Conservation (phyloP, 2,329 filamentous ascomycete species). For the Fusarium staphyleae region DNA sequence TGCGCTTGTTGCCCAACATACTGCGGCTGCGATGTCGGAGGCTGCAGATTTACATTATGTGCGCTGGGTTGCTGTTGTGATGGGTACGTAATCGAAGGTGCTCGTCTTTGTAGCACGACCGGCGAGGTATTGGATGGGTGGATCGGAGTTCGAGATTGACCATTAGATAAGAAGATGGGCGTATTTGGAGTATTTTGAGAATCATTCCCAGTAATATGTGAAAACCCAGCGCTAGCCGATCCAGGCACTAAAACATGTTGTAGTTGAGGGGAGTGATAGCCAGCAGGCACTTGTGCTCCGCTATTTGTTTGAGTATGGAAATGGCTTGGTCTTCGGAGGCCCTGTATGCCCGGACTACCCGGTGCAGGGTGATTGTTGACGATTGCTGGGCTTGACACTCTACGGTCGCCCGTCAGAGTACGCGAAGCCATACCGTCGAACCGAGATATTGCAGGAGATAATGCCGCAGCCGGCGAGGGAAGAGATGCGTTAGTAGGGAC, state of each 20-base stretch:
- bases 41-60: slow-evolving; percentile 4
- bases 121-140: slow-evolving; percentile 7
- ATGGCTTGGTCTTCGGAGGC: slow-evolving; percentile 6
- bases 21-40: slow-evolving; percentile 5
- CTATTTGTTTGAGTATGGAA: slow-evolving; percentile 10
- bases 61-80: slow-evolving; percentile 15
- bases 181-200: slow-evolving; percentile 14
- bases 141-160: slow-evolving; percentile 3
- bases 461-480: slow-evolving; percentile 1
- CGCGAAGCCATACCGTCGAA: slow-evolving; percentile 7
- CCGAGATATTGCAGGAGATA: slow-evolving; percentile 13
- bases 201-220: slow-evolving; percentile 1
- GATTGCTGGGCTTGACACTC: slow-evolving; percentile 12
- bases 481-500: slow-evolving; percentile 9
- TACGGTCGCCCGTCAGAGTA: neutral
- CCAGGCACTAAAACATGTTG: slow-evolving; percentile 5
- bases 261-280: slow-evolving; percentile 16
- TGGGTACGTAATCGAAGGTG: slow-evolving; percentile 22
- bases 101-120: slow-evolving; percentile 12
- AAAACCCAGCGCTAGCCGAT: slow-evolving; percentile 11
- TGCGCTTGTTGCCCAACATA: slow-evolving; percentile 1
- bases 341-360: slow-evolving; percentile 10
- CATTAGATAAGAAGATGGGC: slow-evolving; percentile 9
- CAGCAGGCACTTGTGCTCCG: slow-evolving; percentile 1
- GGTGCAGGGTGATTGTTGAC: slow-evolving; percentile 6